These are phyloP conservation scores for Candida piceae DNA, from an alignment of 805 yeast species.

Conservation along the genomic window DNA sequence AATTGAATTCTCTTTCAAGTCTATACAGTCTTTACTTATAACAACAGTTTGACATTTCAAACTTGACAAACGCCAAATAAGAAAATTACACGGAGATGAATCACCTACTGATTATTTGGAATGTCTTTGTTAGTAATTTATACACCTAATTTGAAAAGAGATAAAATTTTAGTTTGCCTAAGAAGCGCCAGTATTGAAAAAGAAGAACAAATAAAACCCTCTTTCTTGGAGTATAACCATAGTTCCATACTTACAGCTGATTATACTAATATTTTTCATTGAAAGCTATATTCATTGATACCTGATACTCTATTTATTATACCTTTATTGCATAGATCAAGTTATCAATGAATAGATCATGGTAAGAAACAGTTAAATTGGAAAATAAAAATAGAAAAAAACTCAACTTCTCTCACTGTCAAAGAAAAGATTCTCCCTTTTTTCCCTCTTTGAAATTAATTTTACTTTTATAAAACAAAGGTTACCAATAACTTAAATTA, in stretches of 20 bases:
- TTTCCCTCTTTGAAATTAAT: too few species aligned
- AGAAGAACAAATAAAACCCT: not conserved
- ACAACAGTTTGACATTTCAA: slow-evolving; percentile 12
- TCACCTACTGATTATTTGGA: slow-evolving; percentile 31
- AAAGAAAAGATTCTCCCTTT: not conserved
- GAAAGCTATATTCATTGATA: too few species aligned
- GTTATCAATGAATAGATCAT: too few species aligned
- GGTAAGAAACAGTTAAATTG: not conserved
- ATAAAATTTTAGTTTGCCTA: too few species aligned
- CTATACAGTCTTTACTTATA: slow-evolving; percentile 14
- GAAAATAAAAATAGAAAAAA: not conserved
- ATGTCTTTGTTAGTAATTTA: too few species aligned
- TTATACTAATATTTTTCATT: not conserved
- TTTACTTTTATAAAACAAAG: too few species aligned
- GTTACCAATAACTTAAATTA: not conserved
- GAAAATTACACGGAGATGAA: slow-evolving; percentile 24
- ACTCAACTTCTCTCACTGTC: not conserved
- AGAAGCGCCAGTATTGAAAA: too few species aligned
- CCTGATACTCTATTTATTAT: too few species aligned
- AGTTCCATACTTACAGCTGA: slow-evolving; percentile 1
- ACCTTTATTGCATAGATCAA: too few species aligned
- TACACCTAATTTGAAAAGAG: too few species aligned
- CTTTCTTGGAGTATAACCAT: not conserved
- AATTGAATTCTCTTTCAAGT: slow-evolving; percentile 7
- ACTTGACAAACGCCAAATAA: slow-evolving; percentile 26